Conservation (phyloP, 75 land plant species). For the Larix kaempferi region DNA sequence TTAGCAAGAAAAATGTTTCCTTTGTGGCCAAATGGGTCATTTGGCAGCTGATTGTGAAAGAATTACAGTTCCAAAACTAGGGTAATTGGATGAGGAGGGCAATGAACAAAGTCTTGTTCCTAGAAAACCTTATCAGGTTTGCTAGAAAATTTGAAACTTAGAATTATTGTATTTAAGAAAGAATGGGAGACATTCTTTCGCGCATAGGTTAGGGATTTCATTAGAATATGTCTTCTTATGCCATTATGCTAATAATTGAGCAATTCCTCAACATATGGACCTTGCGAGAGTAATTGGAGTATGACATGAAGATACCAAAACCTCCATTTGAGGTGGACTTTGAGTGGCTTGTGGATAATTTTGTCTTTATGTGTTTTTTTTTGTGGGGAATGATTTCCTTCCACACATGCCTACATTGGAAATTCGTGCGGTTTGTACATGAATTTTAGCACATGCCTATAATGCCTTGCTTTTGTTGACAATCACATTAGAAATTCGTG, state of each 20-base stretch:
- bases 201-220: not conserved
- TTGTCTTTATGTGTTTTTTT: slow-evolving; percentile 96
- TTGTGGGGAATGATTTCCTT: slow-evolving; percentile 98
- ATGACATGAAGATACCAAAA: slow-evolving; percentile 68
- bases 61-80: slow-evolving; percentile 19
- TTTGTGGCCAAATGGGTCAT: slow-evolving; percentile 91
- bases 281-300: slow-evolving; percentile 84
- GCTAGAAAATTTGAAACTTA: not conserved
- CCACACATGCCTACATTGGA: slow-evolving; percentile 99
- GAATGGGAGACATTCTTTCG: not conserved
- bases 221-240: not conserved
- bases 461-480: slow-evolving; percentile 95
- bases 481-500: slow-evolving; percentile 87
- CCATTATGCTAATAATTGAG: not conserved
- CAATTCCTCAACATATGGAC: slow-evolving; percentile 95
- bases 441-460: not conserved
- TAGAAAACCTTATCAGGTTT: slow-evolving; percentile 45
- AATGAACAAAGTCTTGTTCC: slow-evolving; percentile 15
- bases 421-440: slow-evolving; percentile 79
- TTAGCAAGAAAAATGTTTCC: slow-evolving; percentile 89
- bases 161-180: not conserved
- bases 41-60: slow-evolving; percentile 88
- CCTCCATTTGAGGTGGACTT: slow-evolving; percentile 78
- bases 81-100: slow-evolving; percentile 24
- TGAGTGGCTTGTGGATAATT: slow-evolving; percentile 89